Evolutionary conservation across 164 flowering plant species (phyloP).

Genomic region (Cinnamomum micranthum): DNA sequence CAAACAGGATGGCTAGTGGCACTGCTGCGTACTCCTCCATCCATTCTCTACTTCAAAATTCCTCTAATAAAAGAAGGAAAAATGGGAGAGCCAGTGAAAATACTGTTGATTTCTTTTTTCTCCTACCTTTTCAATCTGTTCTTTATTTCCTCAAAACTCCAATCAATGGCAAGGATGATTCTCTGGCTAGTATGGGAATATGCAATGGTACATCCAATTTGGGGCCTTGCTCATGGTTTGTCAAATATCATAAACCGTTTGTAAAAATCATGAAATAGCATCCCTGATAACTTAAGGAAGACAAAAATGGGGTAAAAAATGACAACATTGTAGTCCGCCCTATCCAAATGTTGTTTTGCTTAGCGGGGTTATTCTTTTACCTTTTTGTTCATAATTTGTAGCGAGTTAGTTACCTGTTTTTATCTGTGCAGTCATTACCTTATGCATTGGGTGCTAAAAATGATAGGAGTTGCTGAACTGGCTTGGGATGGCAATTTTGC

Average conservation of each 20-base stretch:
- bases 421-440: not conserved
- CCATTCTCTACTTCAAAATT: not conserved
- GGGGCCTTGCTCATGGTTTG: not conserved
- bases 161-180: not conserved
- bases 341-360: not conserved
- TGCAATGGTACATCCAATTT: not conserved
- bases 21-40: not conserved
- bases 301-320: not conserved
- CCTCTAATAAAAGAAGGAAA: not conserved
- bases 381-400: too few species aligned
- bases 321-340: not conserved
- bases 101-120: not conserved
- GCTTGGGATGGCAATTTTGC: slow-evolving; percentile 80
- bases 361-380: not conserved
- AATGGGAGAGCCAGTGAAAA: not conserved
- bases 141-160: not conserved
- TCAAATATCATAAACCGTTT: not conserved
- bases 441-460: not conserved
- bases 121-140: not conserved
- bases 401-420: too few species aligned
- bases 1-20: not conserved
- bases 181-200: not conserved
- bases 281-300: not conserved
- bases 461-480: slow-evolving; percentile 79
- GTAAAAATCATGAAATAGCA: not conserved